Base-by-base conservation (phyloP, 257 asterid species). In the Cynanchum wilfordii region DNA sequence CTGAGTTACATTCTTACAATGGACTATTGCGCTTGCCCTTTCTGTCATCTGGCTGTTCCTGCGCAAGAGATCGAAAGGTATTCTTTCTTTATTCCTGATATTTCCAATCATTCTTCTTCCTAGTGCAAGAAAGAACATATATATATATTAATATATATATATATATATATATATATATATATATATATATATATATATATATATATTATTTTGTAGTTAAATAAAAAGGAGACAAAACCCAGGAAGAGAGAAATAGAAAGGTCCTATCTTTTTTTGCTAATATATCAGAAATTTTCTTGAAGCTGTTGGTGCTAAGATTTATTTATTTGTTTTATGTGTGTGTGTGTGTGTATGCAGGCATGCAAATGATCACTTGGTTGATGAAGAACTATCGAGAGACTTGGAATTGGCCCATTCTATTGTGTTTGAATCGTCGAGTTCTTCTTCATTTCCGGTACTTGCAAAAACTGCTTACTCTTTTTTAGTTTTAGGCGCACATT, bases 341-440 rank as follows among this genome's bases (percentile, higher is more conserved):
- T 16, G 15, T 47, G 52, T 12, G n/a, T 16, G 66, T 44, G 75
- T 24, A 22, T 3, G 13, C 69, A 83, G 87, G 68, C 87, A 83
- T 73, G 87, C 77, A 22, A 73, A 78, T 42, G 72, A 75, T 76
- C 87, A 83, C 40, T 81, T 83, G 51, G 80, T 72, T 12, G 85
- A 83, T 54, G 85, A 83, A 27, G 85, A 81, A 33, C 42, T 67
- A 25, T 51, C 77, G 5, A 70, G 73, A 19, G 87, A 80, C 71
- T 68, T 78, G 27, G 60, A 63, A 67, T 76, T 83, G 76, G 87
- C 85, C 22, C 81, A 56, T 59, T 44, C 70, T 44, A 72, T 83
- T 65, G 68, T 70, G 4, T 59, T 74, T 71, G 69, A 79, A 27
- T 64, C 74, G 54, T 55, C 82, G 19, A 60, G 40, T 62, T 71